A percentile compares a stretch with the other conserved stretches of the same genome.
phyloP scores from a whole-genome alignment of 768 basidiomycete genomes.

The Leucosporidium yakuticum region DNA sequence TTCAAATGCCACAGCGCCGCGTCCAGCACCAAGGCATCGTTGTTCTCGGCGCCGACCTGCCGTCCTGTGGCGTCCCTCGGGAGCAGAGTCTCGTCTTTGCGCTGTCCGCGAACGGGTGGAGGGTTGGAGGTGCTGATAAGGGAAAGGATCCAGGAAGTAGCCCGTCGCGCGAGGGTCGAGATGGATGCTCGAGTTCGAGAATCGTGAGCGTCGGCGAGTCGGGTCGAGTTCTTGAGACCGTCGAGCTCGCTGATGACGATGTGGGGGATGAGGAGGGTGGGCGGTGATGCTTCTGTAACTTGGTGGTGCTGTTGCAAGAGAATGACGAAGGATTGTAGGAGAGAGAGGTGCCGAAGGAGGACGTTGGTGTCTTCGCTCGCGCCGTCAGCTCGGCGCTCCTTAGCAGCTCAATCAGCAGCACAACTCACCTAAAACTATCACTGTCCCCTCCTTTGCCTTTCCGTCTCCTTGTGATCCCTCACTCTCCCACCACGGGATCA shows the following conservation, averaged over 20 bases:
- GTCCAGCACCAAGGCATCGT: conserved; percentile 30
- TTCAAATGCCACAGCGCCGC: conserved; percentile 5
- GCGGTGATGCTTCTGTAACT: background rate
- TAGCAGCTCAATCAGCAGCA: background rate
- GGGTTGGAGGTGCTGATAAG: background rate
- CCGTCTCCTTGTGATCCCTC: background rate
- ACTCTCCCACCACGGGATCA: background rate
- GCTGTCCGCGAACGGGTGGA: conserved; percentile 10
- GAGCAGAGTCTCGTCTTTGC: conserved; percentile 18
- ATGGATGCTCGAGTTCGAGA: conserved; percentile 9
- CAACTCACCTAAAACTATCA: conserved; percentile 15
- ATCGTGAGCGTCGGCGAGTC: background rate
- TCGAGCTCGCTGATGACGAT: conserved; percentile 31
- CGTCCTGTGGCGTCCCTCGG: background rate
- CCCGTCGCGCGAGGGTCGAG: conserved; percentile 14
- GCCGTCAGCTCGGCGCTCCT: background rate
- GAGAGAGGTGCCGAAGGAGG: conserved; percentile 24
- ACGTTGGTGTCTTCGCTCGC: conserved; percentile 23
- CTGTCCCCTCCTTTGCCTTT: background rate
- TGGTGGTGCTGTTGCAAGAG: background rate
- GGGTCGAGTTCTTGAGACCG: conserved; percentile 22
- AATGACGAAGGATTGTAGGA: conserved; percentile 8
- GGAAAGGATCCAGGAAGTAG: conserved; percentile 23
- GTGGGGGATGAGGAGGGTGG: conserved; percentile 27
- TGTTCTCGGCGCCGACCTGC: conserved; percentile 12